phyloP scores from a whole-genome alignment of 164 flowering plant species.

The Euptelea pleiosperma region DNA sequence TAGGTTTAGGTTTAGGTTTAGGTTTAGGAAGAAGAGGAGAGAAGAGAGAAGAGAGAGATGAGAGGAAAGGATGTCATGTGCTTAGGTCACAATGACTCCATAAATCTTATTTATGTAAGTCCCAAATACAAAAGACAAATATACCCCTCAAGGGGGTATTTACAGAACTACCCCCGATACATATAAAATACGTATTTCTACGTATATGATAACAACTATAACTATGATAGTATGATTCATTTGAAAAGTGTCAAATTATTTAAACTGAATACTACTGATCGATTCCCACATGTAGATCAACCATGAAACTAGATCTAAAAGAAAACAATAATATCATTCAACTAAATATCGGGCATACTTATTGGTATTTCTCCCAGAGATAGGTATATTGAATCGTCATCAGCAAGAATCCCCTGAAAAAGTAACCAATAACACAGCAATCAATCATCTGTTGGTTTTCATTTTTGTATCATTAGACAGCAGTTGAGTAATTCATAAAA shows the following conservation, averaged over 20 bases:
- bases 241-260: neutral
- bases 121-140: no score
- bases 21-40: no score
- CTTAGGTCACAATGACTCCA: no score
- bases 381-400: slow-evolving; percentile 86
- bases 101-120: no score
- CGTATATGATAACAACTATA: no score
- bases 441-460: neutral
- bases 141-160: no score
- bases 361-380: slow-evolving; percentile 94
- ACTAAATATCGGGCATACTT: slow-evolving; percentile 57
- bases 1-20: no score
- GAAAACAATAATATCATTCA: slow-evolving; percentile 30
- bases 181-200: no score
- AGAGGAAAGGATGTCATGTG: no score
- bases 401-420: slow-evolving; percentile 72
- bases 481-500: neutral
- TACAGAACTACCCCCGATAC: no score
- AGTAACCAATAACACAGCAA: slow-evolving; percentile 15
- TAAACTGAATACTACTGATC: neutral
- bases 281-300: neutral
- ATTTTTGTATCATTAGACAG: neutral
- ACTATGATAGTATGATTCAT: no score
- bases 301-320: slow-evolving; percentile 12
- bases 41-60: no score